Percentiles rank a stretch among this genome's conserved stretches.
Conservation (phyloP, 352 stramenopile species). For the Peronospora farinosa region DNA sequence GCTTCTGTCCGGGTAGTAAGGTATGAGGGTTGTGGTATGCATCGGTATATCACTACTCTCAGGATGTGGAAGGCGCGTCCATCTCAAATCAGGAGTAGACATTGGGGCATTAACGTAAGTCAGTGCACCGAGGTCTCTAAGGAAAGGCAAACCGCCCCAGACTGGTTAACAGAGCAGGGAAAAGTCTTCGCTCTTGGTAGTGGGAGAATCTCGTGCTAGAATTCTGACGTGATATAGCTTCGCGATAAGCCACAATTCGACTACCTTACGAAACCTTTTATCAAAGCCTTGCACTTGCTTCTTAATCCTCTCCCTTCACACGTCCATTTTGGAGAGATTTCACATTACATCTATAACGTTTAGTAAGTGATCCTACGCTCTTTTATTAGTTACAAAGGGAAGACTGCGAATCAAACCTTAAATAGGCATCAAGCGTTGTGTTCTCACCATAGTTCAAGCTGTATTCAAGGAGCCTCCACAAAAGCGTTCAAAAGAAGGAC, state of each 20-base stretch:
- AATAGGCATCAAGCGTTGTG: too few species aligned
- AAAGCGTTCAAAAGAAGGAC: too few species aligned
- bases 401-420: too few species aligned
- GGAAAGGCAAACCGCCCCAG: slow-evolving; percentile 44
- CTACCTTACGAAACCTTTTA: slow-evolving; percentile 20
- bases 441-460: too few species aligned
- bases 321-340: too few species aligned
- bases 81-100: slow-evolving; percentile 50
- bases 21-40: slow-evolving; percentile 30
- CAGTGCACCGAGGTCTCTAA: slow-evolving; percentile 38
- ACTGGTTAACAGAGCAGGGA: slow-evolving; percentile 53
- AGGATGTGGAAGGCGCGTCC: slow-evolving; percentile 39
- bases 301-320: too few species aligned
- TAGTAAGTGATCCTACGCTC: too few species aligned
- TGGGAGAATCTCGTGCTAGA: slow-evolving; percentile 48
- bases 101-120: slow-evolving; percentile 34
- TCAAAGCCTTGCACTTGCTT: too few species aligned
- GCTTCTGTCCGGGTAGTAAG: slow-evolving; percentile 41
- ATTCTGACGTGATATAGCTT: slow-evolving; percentile 26
- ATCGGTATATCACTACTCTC: slow-evolving; percentile 24
- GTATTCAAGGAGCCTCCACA: too few species aligned
- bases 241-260: slow-evolving; percentile 27
- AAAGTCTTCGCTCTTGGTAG: slow-evolving; percentile 53
- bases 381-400: too few species aligned
- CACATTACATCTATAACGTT: too few species aligned